Conservation (phyloP, 2,329 filamentous ascomycete genomes). For the Periconia sp. region DNA sequence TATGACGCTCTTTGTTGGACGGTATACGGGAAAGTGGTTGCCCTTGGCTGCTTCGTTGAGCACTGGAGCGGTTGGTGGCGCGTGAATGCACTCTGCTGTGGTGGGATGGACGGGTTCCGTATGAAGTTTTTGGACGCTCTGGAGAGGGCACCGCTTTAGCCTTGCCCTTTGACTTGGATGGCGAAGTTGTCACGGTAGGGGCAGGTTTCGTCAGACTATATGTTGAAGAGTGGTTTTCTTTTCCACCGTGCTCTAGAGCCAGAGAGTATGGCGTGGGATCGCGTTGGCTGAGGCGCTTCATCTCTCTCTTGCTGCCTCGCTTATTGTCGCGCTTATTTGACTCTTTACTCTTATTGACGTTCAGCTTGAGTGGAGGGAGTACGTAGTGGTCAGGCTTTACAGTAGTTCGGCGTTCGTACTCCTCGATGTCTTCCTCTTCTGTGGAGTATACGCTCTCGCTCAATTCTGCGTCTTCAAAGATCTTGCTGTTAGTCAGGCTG, state of each 20-base stretch:
- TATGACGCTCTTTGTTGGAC: conserved; percentile 29
- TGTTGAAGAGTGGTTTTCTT: conserved; percentile 35
- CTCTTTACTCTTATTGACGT: conserved; percentile 20
- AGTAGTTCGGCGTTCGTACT: conserved; percentile 27
- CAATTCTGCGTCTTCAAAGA: conserved; percentile 37
- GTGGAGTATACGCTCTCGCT: conserved; percentile 39
- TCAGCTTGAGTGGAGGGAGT: conserved; percentile 28
- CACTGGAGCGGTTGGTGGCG: conserved; percentile 12
- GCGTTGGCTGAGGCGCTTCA: conserved; percentile 32
- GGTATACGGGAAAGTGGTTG: conserved; percentile 12
- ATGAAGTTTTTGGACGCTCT: conserved; percentile 21
- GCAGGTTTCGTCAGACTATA: conserved; percentile 23
- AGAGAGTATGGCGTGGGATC: conserved; percentile 35
- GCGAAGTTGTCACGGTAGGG: not conserved
- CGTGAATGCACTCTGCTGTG: conserved; percentile 18
- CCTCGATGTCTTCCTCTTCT: conserved; percentile 34
- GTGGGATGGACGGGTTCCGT: conserved; percentile 9
- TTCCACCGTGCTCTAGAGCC: conserved; percentile 34
- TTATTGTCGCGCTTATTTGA: conserved; percentile 21
- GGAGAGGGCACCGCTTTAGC: conserved; percentile 15
- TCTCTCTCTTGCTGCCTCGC: conserved; percentile 14
- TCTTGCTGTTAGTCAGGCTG: conserved; percentile 27
- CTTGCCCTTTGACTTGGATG: not conserved
- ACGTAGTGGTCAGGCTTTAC: conserved; percentile 28
- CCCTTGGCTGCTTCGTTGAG: conserved; percentile 7